These are phyloP conservation scores for Diaporthe nobilis DNA, from an alignment of 2,329 filamentous ascomycete species.

Conservation along the genomic window DNA sequence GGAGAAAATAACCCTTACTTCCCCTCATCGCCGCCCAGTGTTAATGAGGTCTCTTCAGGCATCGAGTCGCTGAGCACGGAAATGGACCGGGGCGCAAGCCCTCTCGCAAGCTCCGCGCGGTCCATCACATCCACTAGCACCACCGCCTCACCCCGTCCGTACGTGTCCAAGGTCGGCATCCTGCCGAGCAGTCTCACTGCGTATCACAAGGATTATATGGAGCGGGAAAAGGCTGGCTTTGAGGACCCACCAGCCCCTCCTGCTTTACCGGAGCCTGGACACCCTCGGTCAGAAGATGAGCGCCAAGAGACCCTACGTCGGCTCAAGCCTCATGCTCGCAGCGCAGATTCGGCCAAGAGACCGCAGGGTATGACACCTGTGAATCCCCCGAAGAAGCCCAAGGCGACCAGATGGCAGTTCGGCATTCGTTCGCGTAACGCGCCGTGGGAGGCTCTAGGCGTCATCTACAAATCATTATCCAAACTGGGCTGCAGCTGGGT, in stretches of 20 bases:
- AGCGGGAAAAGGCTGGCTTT: slow-evolving; percentile 72
- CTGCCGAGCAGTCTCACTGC: slow-evolving; percentile 91
- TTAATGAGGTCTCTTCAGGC: slow-evolving; percentile 68
- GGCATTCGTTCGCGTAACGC: slow-evolving; percentile 95
- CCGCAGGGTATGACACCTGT: slow-evolving; percentile 76
- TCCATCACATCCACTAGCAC: slow-evolving; percentile 66
- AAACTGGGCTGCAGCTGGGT: slow-evolving; percentile 94
- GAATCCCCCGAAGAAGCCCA: slow-evolving; percentile 76
- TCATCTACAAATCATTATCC: slow-evolving; percentile 91
- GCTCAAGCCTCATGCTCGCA: slow-evolving; percentile 87
- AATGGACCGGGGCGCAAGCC: slow-evolving; percentile 59
- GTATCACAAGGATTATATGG: slow-evolving; percentile 93
- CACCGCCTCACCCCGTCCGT: slow-evolving; percentile 65
- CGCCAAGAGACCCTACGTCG: slow-evolving; percentile 85
- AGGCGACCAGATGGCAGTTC: slow-evolving; percentile 96
- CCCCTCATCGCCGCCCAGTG: slow-evolving; percentile 61
- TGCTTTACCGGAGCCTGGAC: slow-evolving; percentile 62
- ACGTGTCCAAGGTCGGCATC: slow-evolving; percentile 90
- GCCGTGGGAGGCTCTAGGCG: slow-evolving; percentile 93
- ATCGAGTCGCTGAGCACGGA: slow-evolving; percentile 54
- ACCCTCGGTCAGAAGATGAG: slow-evolving; percentile 76
- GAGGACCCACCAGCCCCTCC: slow-evolving; percentile 61
- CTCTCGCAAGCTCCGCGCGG: slow-evolving; percentile 68
- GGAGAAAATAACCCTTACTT: slow-evolving; percentile 60
- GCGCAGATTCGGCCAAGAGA: slow-evolving; percentile 71